Evolutionary conservation across 2,329 filamentous ascomycete species (phyloP).

Genomic region (Pseudogymnoascus sp.): DNA sequence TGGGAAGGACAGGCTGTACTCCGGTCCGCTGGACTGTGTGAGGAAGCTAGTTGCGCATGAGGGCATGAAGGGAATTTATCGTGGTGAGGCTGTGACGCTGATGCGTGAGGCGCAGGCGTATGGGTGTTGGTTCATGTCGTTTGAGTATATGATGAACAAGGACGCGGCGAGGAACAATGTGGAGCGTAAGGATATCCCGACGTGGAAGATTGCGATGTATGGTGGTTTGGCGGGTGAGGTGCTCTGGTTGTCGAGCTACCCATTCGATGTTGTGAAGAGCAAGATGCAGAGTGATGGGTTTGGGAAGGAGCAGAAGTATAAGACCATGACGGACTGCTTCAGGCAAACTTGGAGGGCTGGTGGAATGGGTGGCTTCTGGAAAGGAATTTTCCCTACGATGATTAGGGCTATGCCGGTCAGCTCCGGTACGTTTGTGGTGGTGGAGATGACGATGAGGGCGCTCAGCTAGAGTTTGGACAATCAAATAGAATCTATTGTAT

Average conservation of each 20-base stretch:
- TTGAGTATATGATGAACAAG: constrained; percentile 92
- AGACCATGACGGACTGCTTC: constrained; percentile 83
- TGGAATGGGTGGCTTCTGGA: constrained; percentile 84
- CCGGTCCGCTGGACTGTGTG: constrained; percentile 82
- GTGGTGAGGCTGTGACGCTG: constrained; percentile 78
- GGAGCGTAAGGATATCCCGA: constrained; percentile 68
- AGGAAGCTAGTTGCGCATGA: constrained; percentile 65
- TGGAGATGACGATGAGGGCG: constrained; percentile 57
- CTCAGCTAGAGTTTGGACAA: constrained; percentile 1
- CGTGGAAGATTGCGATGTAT: constrained; percentile 82
- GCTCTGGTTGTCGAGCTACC: constrained; percentile 88
- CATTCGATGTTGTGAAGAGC: constrained; percentile 95
- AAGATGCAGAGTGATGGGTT: constrained; percentile 99
- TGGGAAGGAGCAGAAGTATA: constrained; percentile 61
- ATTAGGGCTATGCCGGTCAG: constrained; percentile 95
- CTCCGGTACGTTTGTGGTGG: constrained; percentile 92
- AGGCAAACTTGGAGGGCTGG: constrained; percentile 69
- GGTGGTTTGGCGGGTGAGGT: constrained; percentile 90
- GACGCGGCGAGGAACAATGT: constrained; percentile 73
- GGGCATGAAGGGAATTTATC: constrained; percentile 70
- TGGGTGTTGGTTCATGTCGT: constrained; percentile 88
- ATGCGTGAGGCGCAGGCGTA: constrained; percentile 90
- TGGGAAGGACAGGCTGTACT: constrained; percentile 68
- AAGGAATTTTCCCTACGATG: constrained; percentile 82
- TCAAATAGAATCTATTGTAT: background rate